Evolutionary conservation across 2,329 filamentous ascomycete genomes (phyloP), one percentile per base, ranked within the genome.

Genomic region (Exophiala oligosperma): DNA sequence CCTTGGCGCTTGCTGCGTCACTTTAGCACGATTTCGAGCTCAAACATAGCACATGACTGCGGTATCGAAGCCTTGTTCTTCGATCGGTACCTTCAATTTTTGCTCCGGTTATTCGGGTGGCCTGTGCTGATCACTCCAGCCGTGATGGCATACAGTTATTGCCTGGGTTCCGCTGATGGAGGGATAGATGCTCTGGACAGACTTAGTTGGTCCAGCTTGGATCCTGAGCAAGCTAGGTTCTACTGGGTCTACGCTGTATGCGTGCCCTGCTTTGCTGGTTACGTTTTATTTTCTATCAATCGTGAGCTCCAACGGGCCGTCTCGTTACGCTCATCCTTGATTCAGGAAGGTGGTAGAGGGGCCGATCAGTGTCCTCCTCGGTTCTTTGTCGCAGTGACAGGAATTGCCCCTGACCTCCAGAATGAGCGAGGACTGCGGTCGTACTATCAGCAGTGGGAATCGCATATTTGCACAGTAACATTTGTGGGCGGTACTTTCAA

Each of bases 191-290:
- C 26, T 26, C 40, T 54, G 41, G 48, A 46, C 23, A 28, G 14
- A 28, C 40, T 54, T 21, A 54, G 52, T 40, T 54, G 52, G 52
- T 32, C 52, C 40, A 48, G 32, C 40, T 35, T 54, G 12, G 29
- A 40, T 21, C 14, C 40, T 17, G 14, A 35, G 17, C 23, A 46
- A 12, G 52, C 43, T 11, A 26, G 35, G 32, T 8, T 49, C 21
- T 54, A 54, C 26, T 54, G 52, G 52, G 24, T 54, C 29, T 54
- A 54, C 26, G 35, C 41, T 12, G 12, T 49, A 21, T n/a, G 37
- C 17, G 41, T 49, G 41, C 52, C 52, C 8, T 37, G n/a, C 8
- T 29, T 37, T 21, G 52, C 46, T 32, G 32, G 21, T 11, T 21
- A 35, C 14, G 23, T 49, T 17, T 32, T 54, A 24, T 48, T 47